phyloP scores from a whole-genome alignment of 2,329 filamentous ascomycete species.

The Fusarium aywerte region DNA sequence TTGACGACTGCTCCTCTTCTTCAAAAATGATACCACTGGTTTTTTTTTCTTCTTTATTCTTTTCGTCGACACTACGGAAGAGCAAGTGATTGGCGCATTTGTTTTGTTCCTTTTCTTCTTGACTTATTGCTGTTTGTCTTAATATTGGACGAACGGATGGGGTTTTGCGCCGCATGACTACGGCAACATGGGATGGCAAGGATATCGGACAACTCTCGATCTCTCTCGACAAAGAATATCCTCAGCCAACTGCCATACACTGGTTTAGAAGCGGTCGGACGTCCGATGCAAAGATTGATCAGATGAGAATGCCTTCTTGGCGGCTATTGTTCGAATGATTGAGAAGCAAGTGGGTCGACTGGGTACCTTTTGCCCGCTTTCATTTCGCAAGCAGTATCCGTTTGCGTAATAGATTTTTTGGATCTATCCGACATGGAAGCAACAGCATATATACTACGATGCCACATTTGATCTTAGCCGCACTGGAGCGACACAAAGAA shows the following conservation, averaged over 20 bases:
- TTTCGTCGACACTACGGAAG: constrained; percentile 13
- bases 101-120: neutral
- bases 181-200: neutral
- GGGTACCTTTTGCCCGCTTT: neutral
- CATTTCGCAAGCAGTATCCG: constrained; percentile 3
- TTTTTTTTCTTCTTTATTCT: constrained; percentile 26
- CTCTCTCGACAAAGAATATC: neutral
- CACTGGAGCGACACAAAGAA: constrained; percentile 11
- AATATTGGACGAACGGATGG: constrained; percentile 24
- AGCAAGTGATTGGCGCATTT: constrained; percentile 5
- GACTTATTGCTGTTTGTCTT: constrained; percentile 13
- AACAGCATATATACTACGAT: constrained; percentile 17
- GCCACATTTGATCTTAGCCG: constrained; percentile 6
- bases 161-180: neutral
- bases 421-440: neutral
- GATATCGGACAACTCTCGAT: neutral
- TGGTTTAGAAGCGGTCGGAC: constrained; percentile 2
- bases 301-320: constrained; percentile 1
- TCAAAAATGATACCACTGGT: constrained; percentile 47
- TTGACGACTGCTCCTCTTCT: constrained; percentile 40
- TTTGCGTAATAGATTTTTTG: neutral
- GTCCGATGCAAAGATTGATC: neutral
- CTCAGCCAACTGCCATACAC: neutral
- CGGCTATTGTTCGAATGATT: neutral
- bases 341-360: constrained; percentile 6